Base-by-base conservation (phyloP, 2,329 filamentous ascomycete genomes). In the Claviceps maximensis region DNA sequence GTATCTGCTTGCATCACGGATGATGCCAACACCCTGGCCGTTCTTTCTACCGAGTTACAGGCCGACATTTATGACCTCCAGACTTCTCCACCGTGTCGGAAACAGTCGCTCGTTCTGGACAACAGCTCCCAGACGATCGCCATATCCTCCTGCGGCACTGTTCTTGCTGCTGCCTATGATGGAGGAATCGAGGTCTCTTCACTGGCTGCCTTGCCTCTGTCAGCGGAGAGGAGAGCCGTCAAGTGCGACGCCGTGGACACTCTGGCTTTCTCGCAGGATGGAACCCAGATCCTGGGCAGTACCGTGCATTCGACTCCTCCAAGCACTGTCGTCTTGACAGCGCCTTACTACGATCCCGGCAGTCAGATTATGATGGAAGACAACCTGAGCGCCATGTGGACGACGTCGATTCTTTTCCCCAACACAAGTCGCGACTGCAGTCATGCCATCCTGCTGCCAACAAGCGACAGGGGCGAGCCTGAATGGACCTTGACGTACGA, bases 121-220 rank as follows among this genome's bases (percentile, higher is more conserved):
- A 84, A 93, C 65, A 79, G 81, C 53, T 87, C 89, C 9, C 80
- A 83, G 52, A 82, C 87, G 15, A 85, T 95, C 58, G 83, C 86
- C 17, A 71, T 95, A 31, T 91, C 89, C 0, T 87, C 89, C 1
- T 87, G 85, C 57, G 88, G 87, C 25, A 82, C 84, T 45, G 86
- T 95, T 15, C 70, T 95, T 47, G 89, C 89, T 25, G 85, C 88
- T 17, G 89, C 89, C 8, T 94, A 90, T 66, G 83, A 89, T 62
- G 86, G 87, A 53, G 87, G 87, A n/a, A 90, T 95, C 57, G 89
- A 95, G 66, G 86, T 95, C 0, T 83, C 87, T 29, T 86, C 88
- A 5, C 71, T 95, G 41, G 80, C 79, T 48, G 74, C 83, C 2
- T 78, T 75, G 51, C 81, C 80, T 27, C 62, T 84, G 29, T 67